Base-by-base conservation (phyloP, 2,329 filamentous ascomycete genomes). In the Fusarium brachygibbosum region DNA sequence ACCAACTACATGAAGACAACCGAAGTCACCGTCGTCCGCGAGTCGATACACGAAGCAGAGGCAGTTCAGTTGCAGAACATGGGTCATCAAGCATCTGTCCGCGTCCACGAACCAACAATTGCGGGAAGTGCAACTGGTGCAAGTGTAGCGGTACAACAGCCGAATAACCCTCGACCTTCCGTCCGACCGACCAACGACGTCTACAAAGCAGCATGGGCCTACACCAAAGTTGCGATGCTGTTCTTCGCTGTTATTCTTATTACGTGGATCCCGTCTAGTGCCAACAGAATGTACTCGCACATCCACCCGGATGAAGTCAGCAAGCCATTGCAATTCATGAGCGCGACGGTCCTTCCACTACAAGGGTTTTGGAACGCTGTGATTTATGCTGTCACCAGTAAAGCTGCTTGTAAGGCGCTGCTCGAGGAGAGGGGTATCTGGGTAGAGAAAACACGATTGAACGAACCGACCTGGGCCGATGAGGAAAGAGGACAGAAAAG, bases 261-360 rank as follows among this genome's bases (percentile, higher is more conserved):
- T 1, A 61, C 58, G 0, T 61, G 58, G 58, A 61, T 61, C 1
- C 58, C 55, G 0, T 61, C 58, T 0, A 61, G 58, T 1, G 58
- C 58, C 5, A 61, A 61, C 5, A 4, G 58, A 1, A 52, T 61
- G 58, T 60, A 61, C 5, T 61, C 58, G 0, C 55, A 38, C 23
- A 61, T 61, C 4, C 44, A 61, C 0, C 58, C 58, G 0, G n/a
- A 41, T 0, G 2, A 38, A 5, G 55, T 61, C 0, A 61, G 58
- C 12, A 61, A 61, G 7, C 44, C 58, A 6, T 21, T 61, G 6
- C 58, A 61, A 3, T 61, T 61, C 0, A 61, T 61, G 58, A 61
- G 58, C 5, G 58, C 58, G 0, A 60, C 58, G 0, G 58, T 60
- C 0, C 58, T 61, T 2, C 58, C 58, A 1, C 37, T 61, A 0